Base-by-base conservation (phyloP, 768 basidiomycete species). In the Fibroporia radiculosa region DNA sequence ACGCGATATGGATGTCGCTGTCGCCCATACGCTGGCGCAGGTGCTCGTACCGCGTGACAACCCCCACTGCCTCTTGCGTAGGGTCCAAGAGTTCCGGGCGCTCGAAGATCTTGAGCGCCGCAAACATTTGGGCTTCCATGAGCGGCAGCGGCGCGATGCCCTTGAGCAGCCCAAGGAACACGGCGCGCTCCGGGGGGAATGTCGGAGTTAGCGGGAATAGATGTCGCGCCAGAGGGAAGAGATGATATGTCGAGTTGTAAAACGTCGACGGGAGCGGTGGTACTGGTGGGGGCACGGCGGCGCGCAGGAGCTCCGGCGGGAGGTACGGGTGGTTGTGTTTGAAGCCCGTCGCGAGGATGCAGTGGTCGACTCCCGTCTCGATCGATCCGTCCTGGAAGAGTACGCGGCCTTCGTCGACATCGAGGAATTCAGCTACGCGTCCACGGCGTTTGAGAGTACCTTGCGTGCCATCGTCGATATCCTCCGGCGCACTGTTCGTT, bases 291-390 rank as follows among this genome's bases (percentile, higher is more conserved):
- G 75, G 73, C 13, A 72, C 38, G 0, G 52, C 59, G 2, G 45
- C 41, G 6, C 53, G 60, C 23, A 72, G 56, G 11, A 74, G 56
- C 31, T 62, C 54, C 5, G 60, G 40, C 1, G 64, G 54, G 36
- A 91, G 64, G 63, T 88, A 89, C 0, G 83, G 81, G 51, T 80
- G 78, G 11, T 73, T 64, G 34, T 74, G 62, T 41, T 81, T 65
- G 58, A 83, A 92, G 10, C 88, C 89, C 2, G 88, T 92, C 2
- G 85, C 88, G 14, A 90, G 63, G 42, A 89, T 77, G 50, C 77
- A 78, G 49, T 75, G 63, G 50, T 82, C 77, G 45, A 90, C 66
- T 4, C 66, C 68, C 25, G 62, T 51, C 56, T 84, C 82, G 11
- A 58, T 53, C 1, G 74, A 64, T 1, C 77, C 80, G 47, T 84